These are phyloP conservation scores for Malbranchea zuffiana DNA, from an alignment of 2,329 filamentous ascomycete species.

Conservation along the genomic window DNA sequence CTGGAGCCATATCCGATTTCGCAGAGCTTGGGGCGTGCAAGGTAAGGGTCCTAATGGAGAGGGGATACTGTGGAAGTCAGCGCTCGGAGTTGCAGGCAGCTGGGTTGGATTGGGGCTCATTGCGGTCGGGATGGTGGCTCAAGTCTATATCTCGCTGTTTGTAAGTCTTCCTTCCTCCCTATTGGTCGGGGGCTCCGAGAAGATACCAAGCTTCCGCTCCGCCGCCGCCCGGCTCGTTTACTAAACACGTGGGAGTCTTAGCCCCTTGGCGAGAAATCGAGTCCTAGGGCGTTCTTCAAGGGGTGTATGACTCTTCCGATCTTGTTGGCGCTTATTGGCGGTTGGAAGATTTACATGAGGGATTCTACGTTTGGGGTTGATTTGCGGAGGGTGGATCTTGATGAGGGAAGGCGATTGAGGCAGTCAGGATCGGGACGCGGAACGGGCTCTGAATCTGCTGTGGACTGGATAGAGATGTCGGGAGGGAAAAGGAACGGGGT, in stretches of 20 bases:
- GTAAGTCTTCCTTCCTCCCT: slow-evolving; percentile 47
- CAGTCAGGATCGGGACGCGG: background rate
- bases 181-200: slow-evolving; percentile 47
- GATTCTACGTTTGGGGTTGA: slow-evolving; percentile 9
- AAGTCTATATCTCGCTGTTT: slow-evolving; percentile 35
- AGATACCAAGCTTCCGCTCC: slow-evolving; percentile 63
- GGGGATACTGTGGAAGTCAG: slow-evolving; percentile 51
- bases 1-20: slow-evolving; percentile 58
- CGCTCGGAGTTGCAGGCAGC: slow-evolving; percentile 49
- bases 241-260: no score
- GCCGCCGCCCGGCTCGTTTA: slow-evolving; percentile 59
- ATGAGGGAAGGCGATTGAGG: slow-evolving; percentile 5
- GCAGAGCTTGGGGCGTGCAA: slow-evolving; percentile 46
- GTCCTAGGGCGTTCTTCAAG: slow-evolving; percentile 35
- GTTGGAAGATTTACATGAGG: slow-evolving; percentile 16
- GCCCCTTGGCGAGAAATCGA: slow-evolving; percentile 37
- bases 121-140: slow-evolving; percentile 23
- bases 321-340: slow-evolving; percentile 27
- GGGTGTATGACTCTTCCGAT: slow-evolving; percentile 33
- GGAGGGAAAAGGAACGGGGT: no score
- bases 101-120: slow-evolving; percentile 46
- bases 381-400: slow-evolving; percentile 9
- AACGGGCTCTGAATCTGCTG: no score
- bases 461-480: no score
- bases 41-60: slow-evolving; percentile 48